phyloP scores from a whole-genome alignment of 2,329 filamentous ascomycete species.

The Talaromyces atroroseus region DNA sequence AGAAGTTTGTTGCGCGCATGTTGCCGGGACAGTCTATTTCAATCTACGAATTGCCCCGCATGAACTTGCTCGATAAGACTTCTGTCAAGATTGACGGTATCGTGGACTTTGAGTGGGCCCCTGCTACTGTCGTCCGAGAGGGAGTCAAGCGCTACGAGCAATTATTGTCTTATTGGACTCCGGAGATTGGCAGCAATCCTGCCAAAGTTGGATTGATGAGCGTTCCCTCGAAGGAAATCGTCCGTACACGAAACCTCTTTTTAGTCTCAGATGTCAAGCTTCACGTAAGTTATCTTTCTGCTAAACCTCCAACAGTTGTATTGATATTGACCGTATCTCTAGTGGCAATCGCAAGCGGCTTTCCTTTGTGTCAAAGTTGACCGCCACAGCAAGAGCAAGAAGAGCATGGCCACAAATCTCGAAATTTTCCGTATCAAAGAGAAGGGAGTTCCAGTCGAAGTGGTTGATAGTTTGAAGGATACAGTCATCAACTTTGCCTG shows the following conservation, averaged over 20 bases:
- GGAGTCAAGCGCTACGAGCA: conserved; percentile 90
- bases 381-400: conserved; percentile 97
- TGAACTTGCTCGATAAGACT: conserved; percentile 85
- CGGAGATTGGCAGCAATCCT: conserved; percentile 94
- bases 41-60: conserved; percentile 80
- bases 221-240: conserved; percentile 87
- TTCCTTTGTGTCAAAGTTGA: conserved; percentile 99
- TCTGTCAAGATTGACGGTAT: conserved; percentile 95
- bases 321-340: not conserved
- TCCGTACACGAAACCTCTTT: conserved; percentile 94
- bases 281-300: conserved; percentile 46
- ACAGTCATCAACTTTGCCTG: conserved; percentile 99
- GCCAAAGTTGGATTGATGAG: conserved; percentile 96
- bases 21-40: conserved; percentile 84
- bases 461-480: conserved; percentile 95
- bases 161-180: conserved; percentile 97
- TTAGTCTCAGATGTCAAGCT: conserved; percentile 96
- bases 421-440: conserved; percentile 97
- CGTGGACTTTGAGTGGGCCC: conserved; percentile 97
- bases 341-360: conserved; percentile 86
- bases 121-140: conserved; percentile 72
- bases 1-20: conserved; percentile 93
- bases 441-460: conserved; percentile 97
- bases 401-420: conserved; percentile 91
- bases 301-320: not conserved